Percentiles rank a stretch among this genome's conserved stretches.
Conservation (phyloP, 352 stramenopile species). For the Phytophthora tubulina region DNA sequence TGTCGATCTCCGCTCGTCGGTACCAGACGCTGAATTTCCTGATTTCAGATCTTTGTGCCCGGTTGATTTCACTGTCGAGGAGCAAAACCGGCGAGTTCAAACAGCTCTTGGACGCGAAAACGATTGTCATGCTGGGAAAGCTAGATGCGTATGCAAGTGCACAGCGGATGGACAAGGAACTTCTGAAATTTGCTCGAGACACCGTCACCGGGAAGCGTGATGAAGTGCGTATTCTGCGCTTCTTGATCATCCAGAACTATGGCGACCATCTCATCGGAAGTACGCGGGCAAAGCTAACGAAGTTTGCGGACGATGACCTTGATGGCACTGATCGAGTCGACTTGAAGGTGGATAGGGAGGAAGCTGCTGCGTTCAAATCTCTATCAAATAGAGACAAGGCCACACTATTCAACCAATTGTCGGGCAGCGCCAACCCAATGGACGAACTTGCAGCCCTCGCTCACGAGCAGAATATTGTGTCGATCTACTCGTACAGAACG, state of each 20-base stretch:
- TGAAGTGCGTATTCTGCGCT: slow-evolving; percentile 62
- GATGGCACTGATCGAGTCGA: slow-evolving; percentile 62
- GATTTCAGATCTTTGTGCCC: slow-evolving; percentile 80
- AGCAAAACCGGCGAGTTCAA: slow-evolving; percentile 47
- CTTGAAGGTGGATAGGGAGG: slow-evolving; percentile 59
- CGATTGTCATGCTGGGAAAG: slow-evolving; percentile 59
- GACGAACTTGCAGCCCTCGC: slow-evolving; percentile 72
- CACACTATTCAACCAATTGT: slow-evolving; percentile 64
- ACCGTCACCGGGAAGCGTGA: slow-evolving; percentile 42
- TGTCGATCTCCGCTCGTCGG: slow-evolving; percentile 70
- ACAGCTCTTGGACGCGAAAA: slow-evolving; percentile 52
- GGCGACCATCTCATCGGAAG: slow-evolving; percentile 73
- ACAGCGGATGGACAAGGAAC: slow-evolving; percentile 57
- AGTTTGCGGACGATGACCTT: slow-evolving; percentile 63
- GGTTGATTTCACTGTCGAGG: slow-evolving; percentile 65
- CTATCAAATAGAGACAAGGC: slow-evolving; percentile 60
- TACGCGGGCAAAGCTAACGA: slow-evolving; percentile 31
- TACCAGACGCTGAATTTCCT: slow-evolving; percentile 84
- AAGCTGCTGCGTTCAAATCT: slow-evolving; percentile 45
- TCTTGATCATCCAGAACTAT: slow-evolving; percentile 85
- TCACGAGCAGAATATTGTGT: slow-evolving; percentile 63
- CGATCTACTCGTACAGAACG: slow-evolving; percentile 59
- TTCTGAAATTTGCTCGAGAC: slow-evolving; percentile 60
- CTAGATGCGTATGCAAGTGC: slow-evolving; percentile 74
- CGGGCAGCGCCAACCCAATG: slow-evolving; percentile 32